Percentiles rank a stretch among this genome's conserved stretches.
Conservation (phyloP, 2,329 filamentous ascomycete genomes). For the Blumeria hordei region DNA sequence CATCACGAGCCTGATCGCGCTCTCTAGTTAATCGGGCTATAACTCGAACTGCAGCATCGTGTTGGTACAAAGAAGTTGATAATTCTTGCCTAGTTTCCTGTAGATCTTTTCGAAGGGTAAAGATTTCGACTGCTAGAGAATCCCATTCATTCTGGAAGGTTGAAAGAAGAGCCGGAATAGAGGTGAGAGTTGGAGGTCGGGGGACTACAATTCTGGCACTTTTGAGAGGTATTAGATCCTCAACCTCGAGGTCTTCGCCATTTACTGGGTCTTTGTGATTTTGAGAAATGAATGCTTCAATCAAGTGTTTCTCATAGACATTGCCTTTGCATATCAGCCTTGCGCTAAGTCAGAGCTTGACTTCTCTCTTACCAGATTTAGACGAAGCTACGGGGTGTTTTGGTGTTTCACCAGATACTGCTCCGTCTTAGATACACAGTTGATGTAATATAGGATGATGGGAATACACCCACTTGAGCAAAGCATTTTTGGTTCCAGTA, state of each 20-base stretch:
- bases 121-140: slow-evolving; percentile 71
- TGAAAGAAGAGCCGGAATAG: slow-evolving; percentile 78
- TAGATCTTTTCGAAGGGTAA: slow-evolving; percentile 72
- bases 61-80: slow-evolving; percentile 80
- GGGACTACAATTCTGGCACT: slow-evolving; percentile 64
- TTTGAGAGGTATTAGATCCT: slow-evolving; percentile 77
- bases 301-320: slow-evolving; percentile 83
- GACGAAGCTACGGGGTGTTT: slow-evolving; percentile 85
- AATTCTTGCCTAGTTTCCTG: slow-evolving; percentile 81
- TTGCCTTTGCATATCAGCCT: slow-evolving; percentile 29
- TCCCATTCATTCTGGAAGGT: slow-evolving; percentile 99
- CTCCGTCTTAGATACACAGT: slow-evolving; percentile 9
- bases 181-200: slow-evolving; percentile 78
- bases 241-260: slow-evolving; percentile 56
- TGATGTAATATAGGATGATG: not conserved
- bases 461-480: slow-evolving; percentile 33
- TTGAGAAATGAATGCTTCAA: slow-evolving; percentile 84
- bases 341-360: not conserved
- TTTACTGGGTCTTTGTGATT: slow-evolving; percentile 81
- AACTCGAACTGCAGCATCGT: slow-evolving; percentile 88
- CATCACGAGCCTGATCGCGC: slow-evolving; percentile 75
- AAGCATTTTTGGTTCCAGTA: slow-evolving; percentile 24
- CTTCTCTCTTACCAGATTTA: slow-evolving; percentile 50
- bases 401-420: slow-evolving; percentile 90
- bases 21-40: slow-evolving; percentile 81